Evolutionary conservation across 768 basidiomycete genomes (phyloP).

Genomic region (Xerocomellus intermedius): DNA sequence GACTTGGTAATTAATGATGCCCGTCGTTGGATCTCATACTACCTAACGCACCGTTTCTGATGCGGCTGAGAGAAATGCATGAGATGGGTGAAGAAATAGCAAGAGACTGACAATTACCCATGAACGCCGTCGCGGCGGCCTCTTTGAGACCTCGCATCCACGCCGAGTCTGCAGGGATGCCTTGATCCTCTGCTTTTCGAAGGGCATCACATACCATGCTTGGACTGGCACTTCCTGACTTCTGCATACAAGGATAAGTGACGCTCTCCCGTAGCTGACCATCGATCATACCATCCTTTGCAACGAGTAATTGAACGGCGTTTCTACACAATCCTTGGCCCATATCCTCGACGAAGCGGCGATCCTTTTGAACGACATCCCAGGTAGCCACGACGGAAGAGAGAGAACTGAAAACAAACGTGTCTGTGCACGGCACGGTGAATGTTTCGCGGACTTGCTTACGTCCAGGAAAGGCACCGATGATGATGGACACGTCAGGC

Average conservation of each 20-base stretch:
- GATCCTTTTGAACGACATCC: constrained; percentile 9
- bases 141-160: constrained; percentile 9
- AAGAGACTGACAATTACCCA: background rate
- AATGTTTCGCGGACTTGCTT: background rate
- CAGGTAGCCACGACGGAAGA: constrained; percentile 13
- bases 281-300: constrained; percentile 2
- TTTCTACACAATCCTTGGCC: constrained; percentile 10
- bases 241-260: background rate
- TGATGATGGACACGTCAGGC: constrained; percentile 6
- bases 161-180: background rate
- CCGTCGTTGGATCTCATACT: background rate
- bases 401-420: background rate
- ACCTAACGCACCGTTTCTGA: constrained; percentile 17
- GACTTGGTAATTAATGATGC: background rate
- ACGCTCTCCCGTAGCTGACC: background rate
- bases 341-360: background rate
- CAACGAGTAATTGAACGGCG: constrained; percentile 6
- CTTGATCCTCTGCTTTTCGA: background rate
- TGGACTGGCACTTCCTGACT: background rate
- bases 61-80: background rate
- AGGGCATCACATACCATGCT: constrained; percentile 10
- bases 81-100: background rate
- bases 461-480: constrained; percentile 15
- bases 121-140: constrained; percentile 12
- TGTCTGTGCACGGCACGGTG: background rate